Percentiles rank a stretch among this genome's conserved stretches.
Evolutionary conservation across 495 filamentous ascomycete genomes (phyloP).

Genomic region (Neurospora sublineolata): DNA sequence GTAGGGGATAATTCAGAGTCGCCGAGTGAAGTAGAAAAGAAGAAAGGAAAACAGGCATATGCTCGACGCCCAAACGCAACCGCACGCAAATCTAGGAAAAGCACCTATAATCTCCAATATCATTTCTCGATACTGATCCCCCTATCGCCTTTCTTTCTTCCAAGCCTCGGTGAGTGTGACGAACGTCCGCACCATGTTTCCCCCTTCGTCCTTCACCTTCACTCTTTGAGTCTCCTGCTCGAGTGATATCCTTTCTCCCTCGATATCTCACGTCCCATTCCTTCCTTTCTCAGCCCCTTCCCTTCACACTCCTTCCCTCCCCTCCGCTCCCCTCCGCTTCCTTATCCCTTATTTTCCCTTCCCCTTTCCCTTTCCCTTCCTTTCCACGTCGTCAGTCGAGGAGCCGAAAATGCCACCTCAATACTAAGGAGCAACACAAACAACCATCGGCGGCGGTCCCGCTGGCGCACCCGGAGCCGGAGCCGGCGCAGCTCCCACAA

Average conservation of each 20-base stretch:
- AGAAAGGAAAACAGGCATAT: not conserved
- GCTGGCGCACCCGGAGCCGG: not conserved
- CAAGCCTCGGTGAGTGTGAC: too few species aligned
- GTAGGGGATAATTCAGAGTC: not conserved
- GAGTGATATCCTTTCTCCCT: too few species aligned
- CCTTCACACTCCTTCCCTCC: not conserved
- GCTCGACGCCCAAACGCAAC: not conserved
- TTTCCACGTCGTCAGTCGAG: not conserved
- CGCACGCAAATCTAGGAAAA: not conserved
- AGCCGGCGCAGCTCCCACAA: not conserved
- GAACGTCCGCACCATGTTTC: too few species aligned
- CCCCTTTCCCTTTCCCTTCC: not conserved
- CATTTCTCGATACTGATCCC: too few species aligned
- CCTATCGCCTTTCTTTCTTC: too few species aligned
- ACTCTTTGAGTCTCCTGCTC: too few species aligned
- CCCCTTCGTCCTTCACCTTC: too few species aligned
- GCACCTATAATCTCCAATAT: too few species aligned
- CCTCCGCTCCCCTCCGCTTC: not conserved
- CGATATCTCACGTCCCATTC: too few species aligned
- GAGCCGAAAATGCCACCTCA: not conserved
- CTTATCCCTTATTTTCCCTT: not conserved
- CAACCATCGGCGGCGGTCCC: not conserved
- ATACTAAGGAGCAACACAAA: not conserved
- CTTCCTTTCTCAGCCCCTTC: not conserved
- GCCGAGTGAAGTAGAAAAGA: not conserved